A percentile compares a stretch with the other conserved stretches of the same genome.
Conservation (phyloP, 306 rosid genomes). For the Begonia loranthoides region DNA sequence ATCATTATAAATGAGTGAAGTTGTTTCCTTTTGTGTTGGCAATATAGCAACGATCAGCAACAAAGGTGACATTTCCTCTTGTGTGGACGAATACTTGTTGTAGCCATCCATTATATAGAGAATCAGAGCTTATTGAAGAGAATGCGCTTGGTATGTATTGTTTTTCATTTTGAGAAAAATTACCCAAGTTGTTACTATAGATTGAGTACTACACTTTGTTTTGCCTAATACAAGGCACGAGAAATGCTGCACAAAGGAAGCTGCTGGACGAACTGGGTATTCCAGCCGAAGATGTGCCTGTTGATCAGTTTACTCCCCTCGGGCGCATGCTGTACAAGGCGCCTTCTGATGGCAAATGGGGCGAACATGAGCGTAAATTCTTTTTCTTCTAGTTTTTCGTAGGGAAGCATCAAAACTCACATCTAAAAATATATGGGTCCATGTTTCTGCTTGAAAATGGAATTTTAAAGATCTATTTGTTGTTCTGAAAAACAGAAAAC, state of each 20-base stretch:
- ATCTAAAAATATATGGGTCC: too few species aligned
- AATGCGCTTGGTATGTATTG: slow-evolving; percentile 48
- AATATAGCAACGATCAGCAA: slow-evolving; percentile 85
- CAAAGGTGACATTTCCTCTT: slow-evolving; percentile 96
- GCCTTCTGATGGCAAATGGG: slow-evolving; percentile 98
- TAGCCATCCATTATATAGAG: slow-evolving; percentile 94
- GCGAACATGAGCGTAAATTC: slow-evolving; percentile 84
- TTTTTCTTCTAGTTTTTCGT: not conserved
- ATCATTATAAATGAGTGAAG: not conserved
- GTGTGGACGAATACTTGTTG: slow-evolving; percentile 99
- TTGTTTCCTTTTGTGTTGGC: slow-evolving; percentile 8
- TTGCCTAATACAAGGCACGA: slow-evolving; percentile 31
- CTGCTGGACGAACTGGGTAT: slow-evolving; percentile 94
- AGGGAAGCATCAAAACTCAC: not conserved
- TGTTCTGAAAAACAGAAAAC: too few species aligned
- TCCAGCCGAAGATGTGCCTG: slow-evolving; percentile 80
- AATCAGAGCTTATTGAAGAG: slow-evolving; percentile 84
- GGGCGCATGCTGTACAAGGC: slow-evolving; percentile 95
- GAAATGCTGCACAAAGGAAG: slow-evolving; percentile 98
- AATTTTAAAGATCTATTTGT: too few species aligned
- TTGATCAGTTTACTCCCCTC: slow-evolving; percentile 76
- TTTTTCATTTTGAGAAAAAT: too few species aligned
- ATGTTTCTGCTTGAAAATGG: too few species aligned
- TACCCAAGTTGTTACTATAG: too few species aligned
- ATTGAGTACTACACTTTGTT: too few species aligned